Percentiles rank a stretch among this genome's conserved stretches.
phyloP scores from a whole-genome alignment of 352 stramenopile species.

The Globisporangium echinulatum region DNA sequence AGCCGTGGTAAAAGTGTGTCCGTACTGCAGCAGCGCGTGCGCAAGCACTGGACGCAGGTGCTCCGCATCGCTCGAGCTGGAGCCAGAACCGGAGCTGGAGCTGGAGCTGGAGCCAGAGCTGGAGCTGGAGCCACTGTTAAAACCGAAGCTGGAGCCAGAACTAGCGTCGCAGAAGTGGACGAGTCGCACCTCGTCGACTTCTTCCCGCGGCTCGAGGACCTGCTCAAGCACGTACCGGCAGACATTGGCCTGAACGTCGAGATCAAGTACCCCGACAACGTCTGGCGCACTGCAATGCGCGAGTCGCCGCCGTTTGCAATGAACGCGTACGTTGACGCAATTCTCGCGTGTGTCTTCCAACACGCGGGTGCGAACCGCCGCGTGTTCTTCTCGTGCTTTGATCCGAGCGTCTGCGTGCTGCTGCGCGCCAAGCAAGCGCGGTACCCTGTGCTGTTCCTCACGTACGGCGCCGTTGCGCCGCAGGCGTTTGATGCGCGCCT shows the following conservation, averaged over 20 bases:
- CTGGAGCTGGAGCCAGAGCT: too few relatives aligned
- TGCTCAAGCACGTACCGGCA: constrained; percentile 66
- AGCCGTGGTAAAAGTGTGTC: constrained; percentile 25
- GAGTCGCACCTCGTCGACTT: constrained; percentile 63
- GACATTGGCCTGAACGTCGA: constrained; percentile 76
- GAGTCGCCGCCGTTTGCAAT: constrained; percentile 52
- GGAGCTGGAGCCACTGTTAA: too few relatives aligned
- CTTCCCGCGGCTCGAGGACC: constrained; percentile 57
- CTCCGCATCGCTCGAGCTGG: too few relatives aligned
- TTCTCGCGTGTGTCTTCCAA: constrained; percentile 70
- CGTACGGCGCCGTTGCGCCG: constrained; percentile 46
- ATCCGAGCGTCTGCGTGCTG: constrained; percentile 55
- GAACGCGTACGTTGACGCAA: constrained; percentile 66
- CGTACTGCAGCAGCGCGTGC: constrained; percentile 38
- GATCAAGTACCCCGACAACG: constrained; percentile 73
- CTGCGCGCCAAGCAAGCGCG: constrained; percentile 63
- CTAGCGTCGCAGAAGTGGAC: constrained; percentile 7
- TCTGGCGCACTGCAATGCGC: constrained; percentile 33
- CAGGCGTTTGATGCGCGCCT: constrained; percentile 43
- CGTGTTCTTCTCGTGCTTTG: constrained; percentile 84
- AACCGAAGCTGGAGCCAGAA: too few relatives aligned
- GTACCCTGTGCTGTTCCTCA: constrained; percentile 76
- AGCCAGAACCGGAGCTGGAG: not conserved
- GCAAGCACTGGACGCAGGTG: constrained; percentile 53
- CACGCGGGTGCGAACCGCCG: constrained; percentile 39